Conservation (phyloP, 257 asterid species). For the Cynanchum wilfordii region DNA sequence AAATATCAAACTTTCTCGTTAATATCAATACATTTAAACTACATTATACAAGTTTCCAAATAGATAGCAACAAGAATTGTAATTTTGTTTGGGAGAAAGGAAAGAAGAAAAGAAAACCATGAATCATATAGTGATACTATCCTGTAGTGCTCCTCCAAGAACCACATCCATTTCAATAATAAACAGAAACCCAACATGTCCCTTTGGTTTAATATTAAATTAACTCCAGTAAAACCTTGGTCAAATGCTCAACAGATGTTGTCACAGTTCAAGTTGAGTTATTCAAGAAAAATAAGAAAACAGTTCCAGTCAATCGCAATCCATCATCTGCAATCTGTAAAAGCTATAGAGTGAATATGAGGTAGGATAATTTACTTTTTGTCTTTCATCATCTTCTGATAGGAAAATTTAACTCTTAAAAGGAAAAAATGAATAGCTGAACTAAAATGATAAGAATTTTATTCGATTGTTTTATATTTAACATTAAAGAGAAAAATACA, state of each 20-base stretch:
- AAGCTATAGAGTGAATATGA: neutral
- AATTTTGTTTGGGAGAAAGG: neutral
- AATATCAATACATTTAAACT: neutral
- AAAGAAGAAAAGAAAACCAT: neutral
- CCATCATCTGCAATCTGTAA: neutral
- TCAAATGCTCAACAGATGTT: neutral
- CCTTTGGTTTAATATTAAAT: neutral
- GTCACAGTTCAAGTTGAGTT: neutral
- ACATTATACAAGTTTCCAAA: neutral
- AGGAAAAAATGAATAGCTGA: too few species aligned
- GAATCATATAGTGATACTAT: neutral
- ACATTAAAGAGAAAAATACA: neutral
- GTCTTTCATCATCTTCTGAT: neutral
- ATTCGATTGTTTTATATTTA: too few species aligned
- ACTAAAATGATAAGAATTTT: neutral
- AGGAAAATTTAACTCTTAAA: too few species aligned
- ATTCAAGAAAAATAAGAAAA: neutral
- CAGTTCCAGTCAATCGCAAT: neutral
- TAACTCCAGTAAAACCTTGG: neutral
- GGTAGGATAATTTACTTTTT: neutral
- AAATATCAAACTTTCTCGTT: neutral
- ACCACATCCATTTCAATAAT: neutral
- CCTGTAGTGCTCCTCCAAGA: neutral
- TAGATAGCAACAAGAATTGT: neutral
- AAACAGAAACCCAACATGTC: neutral